Percentiles rank a stretch among this genome's conserved stretches.
phyloP scores from a whole-genome alignment of 306 rosid genomes.

The Clitoria ternatea region DNA sequence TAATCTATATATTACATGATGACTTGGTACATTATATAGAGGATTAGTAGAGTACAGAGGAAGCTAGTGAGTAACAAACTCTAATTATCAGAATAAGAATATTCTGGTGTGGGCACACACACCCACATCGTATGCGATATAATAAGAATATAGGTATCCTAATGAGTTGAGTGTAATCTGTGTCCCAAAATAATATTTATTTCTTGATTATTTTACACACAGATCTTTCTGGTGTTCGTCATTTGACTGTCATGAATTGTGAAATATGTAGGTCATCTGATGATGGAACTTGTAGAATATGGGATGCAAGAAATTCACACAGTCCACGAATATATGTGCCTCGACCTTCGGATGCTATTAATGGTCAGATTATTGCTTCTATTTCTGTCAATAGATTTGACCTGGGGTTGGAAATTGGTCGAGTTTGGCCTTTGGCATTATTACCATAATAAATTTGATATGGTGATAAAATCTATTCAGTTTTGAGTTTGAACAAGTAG shows the following conservation, averaged over 20 bases:
- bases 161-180: neutral
- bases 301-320: conserved; percentile 82
- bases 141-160: neutral
- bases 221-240: neutral
- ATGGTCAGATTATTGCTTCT: conserved; percentile 55
- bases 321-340: conserved; percentile 68
- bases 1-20: no score
- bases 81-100: no score
- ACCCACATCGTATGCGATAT: no score
- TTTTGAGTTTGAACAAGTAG: conserved; percentile 20
- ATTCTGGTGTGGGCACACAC: no score
- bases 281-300: conserved; percentile 90
- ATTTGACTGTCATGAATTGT: conserved; percentile 20
- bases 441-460: conserved; percentile 17
- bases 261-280: conserved; percentile 64
- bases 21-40: no score
- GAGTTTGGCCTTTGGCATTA: conserved; percentile 24
- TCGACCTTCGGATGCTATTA: conserved; percentile 54
- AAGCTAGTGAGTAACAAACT: no score
- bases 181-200: conserved; percentile 4
- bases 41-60: no score
- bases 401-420: conserved; percentile 25
- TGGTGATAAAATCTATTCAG: conserved; percentile 5
- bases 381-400: conserved; percentile 15
- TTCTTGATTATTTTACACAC: neutral